Evolutionary conservation across 164 flowering plant species (phyloP).

Genomic region (Stephania yunnanensis): DNA sequence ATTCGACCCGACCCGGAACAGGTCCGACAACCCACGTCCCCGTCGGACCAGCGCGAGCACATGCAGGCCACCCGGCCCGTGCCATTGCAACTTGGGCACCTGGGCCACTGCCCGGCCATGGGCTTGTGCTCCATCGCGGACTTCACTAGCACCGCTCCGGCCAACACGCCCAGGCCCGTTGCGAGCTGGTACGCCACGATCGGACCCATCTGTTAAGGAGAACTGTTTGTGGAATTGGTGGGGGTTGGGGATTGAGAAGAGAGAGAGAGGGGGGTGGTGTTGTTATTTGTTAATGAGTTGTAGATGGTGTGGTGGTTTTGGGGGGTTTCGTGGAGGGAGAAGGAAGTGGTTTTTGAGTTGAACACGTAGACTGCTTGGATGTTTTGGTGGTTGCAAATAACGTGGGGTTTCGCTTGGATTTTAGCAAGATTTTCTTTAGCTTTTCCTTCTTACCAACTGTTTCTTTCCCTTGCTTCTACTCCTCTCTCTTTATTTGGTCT

Average conservation of each 20-base stretch:
- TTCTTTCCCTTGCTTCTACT: slow-evolving; percentile 4
- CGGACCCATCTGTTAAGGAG: slow-evolving; percentile 44
- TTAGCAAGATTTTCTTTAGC: background rate
- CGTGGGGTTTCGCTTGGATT: background rate
- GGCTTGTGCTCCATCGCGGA: slow-evolving; percentile 69
- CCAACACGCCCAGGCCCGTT: slow-evolving; percentile 79
- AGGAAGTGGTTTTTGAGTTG: slow-evolving; percentile 10
- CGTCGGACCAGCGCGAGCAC: slow-evolving; percentile 90
- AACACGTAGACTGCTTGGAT: slow-evolving; percentile 5
- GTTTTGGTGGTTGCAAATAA: background rate
- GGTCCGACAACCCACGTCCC: slow-evolving; percentile 79
- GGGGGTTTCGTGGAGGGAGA: background rate
- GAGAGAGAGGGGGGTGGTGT: background rate
- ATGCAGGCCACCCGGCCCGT: slow-evolving; percentile 73
- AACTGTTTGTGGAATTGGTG: too few species aligned
- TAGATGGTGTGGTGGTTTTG: background rate
- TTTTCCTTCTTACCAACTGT: background rate
- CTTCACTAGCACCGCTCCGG: slow-evolving; percentile 78
- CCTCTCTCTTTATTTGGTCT: background rate
- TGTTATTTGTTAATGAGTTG: background rate
- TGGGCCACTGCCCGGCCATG: slow-evolving; percentile 62
- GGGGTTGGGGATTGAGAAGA: background rate
- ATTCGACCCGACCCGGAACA: slow-evolving; percentile 86
- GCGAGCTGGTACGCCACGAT: slow-evolving; percentile 67
- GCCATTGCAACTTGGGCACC: slow-evolving; percentile 84